Conservation (phyloP, 2,329 filamentous ascomycete genomes). For the Neonectria faginata region DNA sequence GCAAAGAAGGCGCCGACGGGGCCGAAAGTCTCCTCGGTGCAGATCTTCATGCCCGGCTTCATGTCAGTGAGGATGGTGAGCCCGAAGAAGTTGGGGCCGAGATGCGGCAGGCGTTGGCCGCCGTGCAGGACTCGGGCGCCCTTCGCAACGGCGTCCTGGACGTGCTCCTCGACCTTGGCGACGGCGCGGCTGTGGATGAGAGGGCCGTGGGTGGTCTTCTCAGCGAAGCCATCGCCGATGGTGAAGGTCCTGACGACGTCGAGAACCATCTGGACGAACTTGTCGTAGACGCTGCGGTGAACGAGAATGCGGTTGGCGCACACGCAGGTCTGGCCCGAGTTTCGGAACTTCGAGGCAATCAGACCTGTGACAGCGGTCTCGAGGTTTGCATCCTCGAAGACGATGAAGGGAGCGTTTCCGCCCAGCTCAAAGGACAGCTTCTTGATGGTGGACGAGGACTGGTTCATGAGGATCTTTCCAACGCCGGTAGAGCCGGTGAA, state of each 20-base stretch:
- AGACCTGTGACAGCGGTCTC: constrained; percentile 74
- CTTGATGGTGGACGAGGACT: constrained; percentile 75
- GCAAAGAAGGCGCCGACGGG: constrained; percentile 77
- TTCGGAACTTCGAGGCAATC: constrained; percentile 76
- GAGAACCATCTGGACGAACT: constrained; percentile 62
- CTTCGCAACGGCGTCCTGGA: constrained; percentile 71
- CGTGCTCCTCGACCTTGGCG: constrained; percentile 70
- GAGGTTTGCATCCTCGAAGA: constrained; percentile 81
- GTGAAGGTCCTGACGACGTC: constrained; percentile 68
- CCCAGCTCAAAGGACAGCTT: constrained; percentile 81
- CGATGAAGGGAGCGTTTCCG: constrained; percentile 80
- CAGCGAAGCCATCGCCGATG: constrained; percentile 66
- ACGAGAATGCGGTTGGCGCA: constrained; percentile 71
- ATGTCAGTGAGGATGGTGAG: constrained; percentile 77
- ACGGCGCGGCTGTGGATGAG: constrained; percentile 75
- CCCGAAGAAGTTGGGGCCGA: constrained; percentile 76
- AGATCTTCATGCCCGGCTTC: constrained; percentile 74
- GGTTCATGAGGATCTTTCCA: constrained; percentile 71
- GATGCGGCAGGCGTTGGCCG: constrained; percentile 67
- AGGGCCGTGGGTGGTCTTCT: constrained; percentile 69
- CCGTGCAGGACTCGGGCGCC: constrained; percentile 70
- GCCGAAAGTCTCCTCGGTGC: constrained; percentile 78
- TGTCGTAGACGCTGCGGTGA: constrained; percentile 69
- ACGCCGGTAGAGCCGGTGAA: constrained; percentile 73
- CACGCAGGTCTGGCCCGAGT: constrained; percentile 79